Evolutionary conservation across 23 red algal genomes (phyloP).

Genomic region (Porphyridium purpureum): DNA sequence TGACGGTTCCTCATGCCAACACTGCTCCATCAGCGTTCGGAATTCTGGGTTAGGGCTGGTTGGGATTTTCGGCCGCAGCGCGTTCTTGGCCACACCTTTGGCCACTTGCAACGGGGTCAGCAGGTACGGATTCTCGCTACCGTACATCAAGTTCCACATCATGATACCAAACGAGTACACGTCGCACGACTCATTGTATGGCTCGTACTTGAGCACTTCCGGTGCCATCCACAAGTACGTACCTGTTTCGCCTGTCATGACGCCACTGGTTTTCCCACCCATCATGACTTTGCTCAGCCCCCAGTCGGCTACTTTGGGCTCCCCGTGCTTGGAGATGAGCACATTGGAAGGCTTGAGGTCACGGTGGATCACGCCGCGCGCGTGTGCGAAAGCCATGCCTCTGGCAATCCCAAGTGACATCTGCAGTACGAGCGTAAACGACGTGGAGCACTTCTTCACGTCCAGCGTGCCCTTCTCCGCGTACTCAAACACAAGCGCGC

Average conservation of each 20-base stretch:
- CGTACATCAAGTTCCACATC: slow-evolving; percentile 15
- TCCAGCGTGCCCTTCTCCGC: slow-evolving; percentile 13
- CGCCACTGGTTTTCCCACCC: slow-evolving; percentile 2
- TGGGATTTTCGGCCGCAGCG: background rate
- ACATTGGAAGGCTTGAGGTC: slow-evolving; percentile 88
- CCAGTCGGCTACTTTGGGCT: slow-evolving; percentile 47
- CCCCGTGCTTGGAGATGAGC: slow-evolving; percentile 18
- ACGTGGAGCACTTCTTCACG: slow-evolving; percentile 1
- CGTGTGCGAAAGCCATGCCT: slow-evolving; percentile 52
- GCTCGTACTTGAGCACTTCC: slow-evolving; percentile 16
- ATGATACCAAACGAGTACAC: slow-evolving; percentile 33
- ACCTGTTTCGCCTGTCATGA: slow-evolving; percentile 36
- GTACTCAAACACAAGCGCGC: slow-evolving; percentile 28
- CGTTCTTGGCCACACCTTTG: background rate
- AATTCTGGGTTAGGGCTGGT: background rate
- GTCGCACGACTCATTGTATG: slow-evolving; percentile 11
- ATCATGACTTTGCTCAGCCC: slow-evolving; percentile 17
- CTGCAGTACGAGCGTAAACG: slow-evolving; percentile 7
- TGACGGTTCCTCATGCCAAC: background rate
- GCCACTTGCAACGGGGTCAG: background rate
- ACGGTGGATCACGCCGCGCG: slow-evolving; percentile 47
- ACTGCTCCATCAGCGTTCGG: background rate
- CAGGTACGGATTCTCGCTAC: background rate
- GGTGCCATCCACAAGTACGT: slow-evolving; percentile 36
- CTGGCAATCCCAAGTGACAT: slow-evolving; percentile 18